Percentiles rank a stretch among this genome's conserved stretches.
phyloP scores from a whole-genome alignment of 352 stramenopile species.

The Phytophthora nicotianae region DNA sequence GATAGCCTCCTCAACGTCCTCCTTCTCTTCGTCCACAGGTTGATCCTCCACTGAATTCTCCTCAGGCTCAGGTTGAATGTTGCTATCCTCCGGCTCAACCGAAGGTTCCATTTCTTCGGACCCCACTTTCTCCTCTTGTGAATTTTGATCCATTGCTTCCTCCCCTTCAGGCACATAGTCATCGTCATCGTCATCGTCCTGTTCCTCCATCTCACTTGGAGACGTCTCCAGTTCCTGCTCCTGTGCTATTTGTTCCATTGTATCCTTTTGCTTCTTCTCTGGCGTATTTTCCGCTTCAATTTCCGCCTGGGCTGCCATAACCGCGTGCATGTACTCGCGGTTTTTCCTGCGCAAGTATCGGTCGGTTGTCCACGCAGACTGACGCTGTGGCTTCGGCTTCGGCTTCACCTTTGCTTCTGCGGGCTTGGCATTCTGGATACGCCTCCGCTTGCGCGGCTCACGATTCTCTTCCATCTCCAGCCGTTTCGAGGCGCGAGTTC shows the following conservation, averaged over 20 bases:
- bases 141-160: background rate
- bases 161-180: background rate
- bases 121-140: background rate
- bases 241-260: background rate
- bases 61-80: background rate
- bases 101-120: background rate
- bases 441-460: background rate
- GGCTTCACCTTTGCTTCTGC: background rate
- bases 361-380: slow-evolving; percentile 8
- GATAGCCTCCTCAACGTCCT: too few relatives aligned
- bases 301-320: slow-evolving; percentile 6
- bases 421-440: background rate
- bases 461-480: background rate
- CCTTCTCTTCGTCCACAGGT: slow-evolving; percentile 9
- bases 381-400: background rate
- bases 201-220: background rate
- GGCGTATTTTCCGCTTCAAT: slow-evolving; percentile 2
- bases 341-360: slow-evolving; percentile 39
- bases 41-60: slow-evolving; percentile 4
- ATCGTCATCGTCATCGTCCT: background rate
- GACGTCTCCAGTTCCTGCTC: background rate
- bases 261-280: background rate
- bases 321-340: slow-evolving; percentile 26
- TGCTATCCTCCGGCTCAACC: background rate
- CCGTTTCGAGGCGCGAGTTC: background rate